Percentiles rank a stretch among this genome's conserved stretches.
These are phyloP conservation scores for Astrothelium subdiscretum DNA, from an alignment of 495 filamentous ascomycete genomes.

Conservation along the genomic window DNA sequence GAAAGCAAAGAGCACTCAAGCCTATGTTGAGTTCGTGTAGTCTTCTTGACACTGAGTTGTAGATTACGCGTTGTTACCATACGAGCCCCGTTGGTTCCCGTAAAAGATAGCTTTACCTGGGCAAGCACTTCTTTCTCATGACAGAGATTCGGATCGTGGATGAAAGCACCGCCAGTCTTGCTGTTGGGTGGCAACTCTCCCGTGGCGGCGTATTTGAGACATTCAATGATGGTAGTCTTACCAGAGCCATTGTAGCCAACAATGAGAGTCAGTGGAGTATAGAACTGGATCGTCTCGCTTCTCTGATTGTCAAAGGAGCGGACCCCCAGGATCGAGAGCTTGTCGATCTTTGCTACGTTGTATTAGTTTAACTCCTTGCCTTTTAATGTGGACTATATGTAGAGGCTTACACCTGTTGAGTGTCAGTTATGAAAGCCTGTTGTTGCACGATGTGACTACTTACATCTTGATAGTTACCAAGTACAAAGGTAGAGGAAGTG, in stretches of 20 bases:
- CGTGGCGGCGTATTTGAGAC: slow-evolving; percentile 95
- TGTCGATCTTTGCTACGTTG: slow-evolving; percentile 64
- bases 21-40: slow-evolving; percentile 56
- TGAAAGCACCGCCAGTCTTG: slow-evolving; percentile 78
- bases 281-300: slow-evolving; percentile 76
- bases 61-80: slow-evolving; percentile 74
- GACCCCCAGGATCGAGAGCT: slow-evolving; percentile 53
- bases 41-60: slow-evolving; percentile 78
- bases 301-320: slow-evolving; percentile 78
- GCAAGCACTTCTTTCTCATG: slow-evolving; percentile 85
- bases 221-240: slow-evolving; percentile 98
- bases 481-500: background rate
- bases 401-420: background rate
- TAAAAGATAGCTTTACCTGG: slow-evolving; percentile 84
- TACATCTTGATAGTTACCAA: background rate
- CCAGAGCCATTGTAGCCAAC: slow-evolving; percentile 96
- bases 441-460: background rate
- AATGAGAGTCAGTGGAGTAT: slow-evolving; percentile 84
- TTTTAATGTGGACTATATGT: background rate
- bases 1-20: slow-evolving; percentile 67
- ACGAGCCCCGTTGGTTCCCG: slow-evolving; percentile 55
- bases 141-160: slow-evolving; percentile 87
- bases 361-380: background rate
- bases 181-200: slow-evolving; percentile 89
- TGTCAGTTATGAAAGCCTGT: background rate